Evolutionary conservation across 352 stramenopile genomes (phyloP), one percentile per base, ranked within the genome.

Genomic region (Aphanomyces stellatus): DNA sequence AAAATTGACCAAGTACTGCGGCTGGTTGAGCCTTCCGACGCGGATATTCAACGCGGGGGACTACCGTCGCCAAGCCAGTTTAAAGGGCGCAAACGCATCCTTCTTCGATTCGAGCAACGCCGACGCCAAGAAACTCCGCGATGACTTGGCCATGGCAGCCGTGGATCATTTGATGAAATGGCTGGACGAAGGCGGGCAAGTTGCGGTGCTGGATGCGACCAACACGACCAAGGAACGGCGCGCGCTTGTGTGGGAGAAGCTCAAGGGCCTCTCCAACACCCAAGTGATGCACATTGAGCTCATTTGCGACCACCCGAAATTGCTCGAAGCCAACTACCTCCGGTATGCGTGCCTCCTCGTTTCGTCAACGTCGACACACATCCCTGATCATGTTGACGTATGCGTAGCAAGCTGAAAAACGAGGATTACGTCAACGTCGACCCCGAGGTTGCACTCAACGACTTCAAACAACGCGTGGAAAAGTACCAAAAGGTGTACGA

Each of bases 31-130:
- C 7, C 88, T 83, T 35, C 78, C 87, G 34, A 97, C 88, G 55
- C 88, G 88, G 69, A 95, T 98, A 53, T 98, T 98, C 70, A 98
- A 98, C 68, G 95, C 98, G 10, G 95, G 95, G 65, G 92, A 96
- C 61, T 88, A 97, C 72, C 88, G 95, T 5, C 88, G 95, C 22
- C 76, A 90, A 73, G 67, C 87, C 25, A 80, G 81, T 65, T 84
- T 84, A 46, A 78, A 76, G 22, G 83, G 86, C 41, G 74, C 90
- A 73, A 76, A 87, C 73, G 74, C 81, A n/a, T 73, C 71, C 24
- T 98, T 98, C 73, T 98, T 98, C 72, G 91, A 92, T 57, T 69
- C 88, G 28, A 81, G 88, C 51, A 98, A 98, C 75, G 72, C 76
- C 27, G 76, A 85, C 22, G 93, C 91, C 24, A 87, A 81, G 6